These are phyloP conservation scores for Eragrostis curvula DNA, from an alignment of 176 grass and related monocot genomes.

Conservation along the genomic window DNA sequence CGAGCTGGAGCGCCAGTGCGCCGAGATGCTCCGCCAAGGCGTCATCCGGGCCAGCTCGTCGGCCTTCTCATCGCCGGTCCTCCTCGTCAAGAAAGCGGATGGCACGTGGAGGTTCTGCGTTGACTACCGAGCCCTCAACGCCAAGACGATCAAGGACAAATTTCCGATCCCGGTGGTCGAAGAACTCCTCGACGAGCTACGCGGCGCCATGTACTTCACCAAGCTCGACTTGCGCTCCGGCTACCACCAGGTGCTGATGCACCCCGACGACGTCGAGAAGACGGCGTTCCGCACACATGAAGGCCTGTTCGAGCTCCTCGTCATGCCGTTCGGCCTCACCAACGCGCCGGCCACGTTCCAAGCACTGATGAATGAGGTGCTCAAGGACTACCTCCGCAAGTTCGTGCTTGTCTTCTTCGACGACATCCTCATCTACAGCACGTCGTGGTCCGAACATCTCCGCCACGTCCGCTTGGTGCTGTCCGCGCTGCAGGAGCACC, in stretches of 20 bases:
- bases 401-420: neutral
- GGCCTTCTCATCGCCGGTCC: neutral
- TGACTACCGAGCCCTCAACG: neutral
- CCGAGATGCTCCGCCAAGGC: neutral
- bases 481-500: fast-evolving
- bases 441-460: neutral
- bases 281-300: neutral
- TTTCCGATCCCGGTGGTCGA: neutral
- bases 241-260: neutral
- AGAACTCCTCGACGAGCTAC: neutral
- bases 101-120: neutral
- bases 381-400: neutral
- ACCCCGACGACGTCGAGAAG: neutral
- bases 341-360: neutral
- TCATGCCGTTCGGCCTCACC: neutral
- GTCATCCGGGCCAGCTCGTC: neutral
- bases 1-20: neutral
- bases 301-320: neutral
- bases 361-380: neutral
- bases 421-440: neutral
- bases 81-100: neutral
- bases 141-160: neutral
- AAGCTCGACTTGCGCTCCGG: neutral
- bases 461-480: neutral
- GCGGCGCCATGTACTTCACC: neutral